Base-by-base conservation (phyloP, 2,329 filamentous ascomycete species). In the Penicillium sp. region DNA sequence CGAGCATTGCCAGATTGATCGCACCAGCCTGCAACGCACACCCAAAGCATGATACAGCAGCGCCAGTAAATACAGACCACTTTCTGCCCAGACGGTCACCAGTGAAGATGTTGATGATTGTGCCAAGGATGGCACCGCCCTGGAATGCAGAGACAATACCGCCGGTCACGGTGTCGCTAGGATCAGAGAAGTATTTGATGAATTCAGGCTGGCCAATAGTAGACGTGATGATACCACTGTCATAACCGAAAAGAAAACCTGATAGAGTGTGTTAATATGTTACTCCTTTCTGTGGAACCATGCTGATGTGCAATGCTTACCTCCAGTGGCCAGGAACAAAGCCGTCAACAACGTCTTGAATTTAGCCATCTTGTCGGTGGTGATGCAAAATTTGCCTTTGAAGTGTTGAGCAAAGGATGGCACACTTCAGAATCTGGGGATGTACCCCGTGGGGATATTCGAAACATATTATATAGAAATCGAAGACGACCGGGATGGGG, bases 131-230 rank as follows among this genome's bases (percentile, higher is more conserved):
- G 6, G 70, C 69, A 32, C 73, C 74, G 3, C 73, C 73, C 35
- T 71, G 68, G 53, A 75, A 76, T 16, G 71, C 66, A 11, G 69
- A 72, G 13, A 76, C 74, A 5, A 76, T 68, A 2, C 71, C 73
- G 22, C 74, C 66, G 14, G 57, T 66, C 2, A 60, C 57, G 22
- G 48, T 61, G 24, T 62, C 57, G 24, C 50, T 62, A 1, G 61
- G 62, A n/a, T 61, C 55, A 45, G 42, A 51, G 34, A 68, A 66
- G 43, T 69, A 69, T 34, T 62, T 55, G 37, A 66, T 61, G 50
- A 71, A 72, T 5, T 62, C 50, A 8, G 62, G 50, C 40, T 71
- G 68, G 32, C 56, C 67, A 34, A 72, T 71, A 0, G 69, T 71
- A 8, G 66, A 69, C 18, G 68, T 63, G 39, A 72, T 64, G 32